phyloP scores from a whole-genome alignment of 306 rosid genomes.

The Corylus heterophylla region DNA sequence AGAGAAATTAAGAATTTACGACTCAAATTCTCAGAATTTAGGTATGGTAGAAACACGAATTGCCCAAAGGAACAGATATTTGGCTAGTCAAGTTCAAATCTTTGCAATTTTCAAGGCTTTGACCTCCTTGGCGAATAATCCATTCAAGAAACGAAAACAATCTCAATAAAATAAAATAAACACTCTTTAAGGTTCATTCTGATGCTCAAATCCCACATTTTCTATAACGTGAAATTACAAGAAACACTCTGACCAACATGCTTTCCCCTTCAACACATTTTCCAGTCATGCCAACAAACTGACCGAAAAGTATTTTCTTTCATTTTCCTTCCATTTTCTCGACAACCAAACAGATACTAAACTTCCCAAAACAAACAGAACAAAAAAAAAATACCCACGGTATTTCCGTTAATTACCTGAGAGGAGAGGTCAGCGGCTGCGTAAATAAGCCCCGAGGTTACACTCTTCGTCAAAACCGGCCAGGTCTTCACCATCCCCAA shows the following conservation, averaged over 20 bases:
- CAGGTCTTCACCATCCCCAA: conserved; percentile 63
- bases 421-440: conserved; percentile 82
- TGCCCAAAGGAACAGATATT: neutral
- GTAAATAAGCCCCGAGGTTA: conserved; percentile 72
- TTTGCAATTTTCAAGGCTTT: neutral
- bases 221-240: neutral
- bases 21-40: neutral
- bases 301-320: neutral
- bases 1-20: neutral
- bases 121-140: neutral
- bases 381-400: neutral
- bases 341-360: conserved; percentile 5
- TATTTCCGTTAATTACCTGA: conserved; percentile 47
- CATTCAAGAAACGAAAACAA: neutral
- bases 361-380: neutral
- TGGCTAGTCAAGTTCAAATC: neutral
- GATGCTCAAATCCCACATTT: conserved; percentile 7
- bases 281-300: neutral
- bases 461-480: conserved; percentile 75
- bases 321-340: neutral
- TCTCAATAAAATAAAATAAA: neutral
- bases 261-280: neutral
- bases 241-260: too few relatives aligned
- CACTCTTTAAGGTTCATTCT: neutral
- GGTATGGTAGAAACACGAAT: neutral